Conservation (phyloP, 1,284 basidiomycete species). For the Peniophora sp. region DNA sequence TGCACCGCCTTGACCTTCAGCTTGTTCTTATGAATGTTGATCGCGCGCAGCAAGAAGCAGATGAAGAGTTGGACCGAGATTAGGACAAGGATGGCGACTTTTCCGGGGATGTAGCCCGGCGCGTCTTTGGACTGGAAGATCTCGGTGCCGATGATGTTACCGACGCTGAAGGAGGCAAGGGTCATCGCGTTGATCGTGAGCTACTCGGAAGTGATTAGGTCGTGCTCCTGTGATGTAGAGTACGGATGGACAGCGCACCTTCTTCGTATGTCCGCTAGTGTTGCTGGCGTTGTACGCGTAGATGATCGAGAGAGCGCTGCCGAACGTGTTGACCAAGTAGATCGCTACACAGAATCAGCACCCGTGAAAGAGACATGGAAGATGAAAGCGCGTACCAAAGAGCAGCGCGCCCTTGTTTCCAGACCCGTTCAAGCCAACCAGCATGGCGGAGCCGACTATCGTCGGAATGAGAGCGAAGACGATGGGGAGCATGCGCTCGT, state of each 20-base stretch:
- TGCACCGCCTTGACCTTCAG: conserved; percentile 37
- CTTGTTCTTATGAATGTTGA: conserved; percentile 48
- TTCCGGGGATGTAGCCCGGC: conserved; percentile 54
- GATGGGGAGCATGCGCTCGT: conserved; percentile 58
- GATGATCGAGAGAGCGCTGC: conserved; percentile 50
- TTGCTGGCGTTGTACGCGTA: conserved; percentile 65
- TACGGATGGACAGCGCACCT: conserved; percentile 23
- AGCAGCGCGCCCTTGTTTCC: conserved; percentile 45
- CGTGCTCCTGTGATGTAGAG: neutral
- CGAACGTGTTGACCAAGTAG: conserved; percentile 54
- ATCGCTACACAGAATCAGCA: conserved; percentile 25
- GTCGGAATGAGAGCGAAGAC: conserved; percentile 54
- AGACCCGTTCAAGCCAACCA: conserved; percentile 48
- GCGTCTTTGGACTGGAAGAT: conserved; percentile 59
- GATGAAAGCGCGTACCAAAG: conserved; percentile 35
- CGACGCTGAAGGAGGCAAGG: conserved; percentile 45
- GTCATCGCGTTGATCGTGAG: conserved; percentile 56
- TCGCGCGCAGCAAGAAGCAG: conserved; percentile 42
- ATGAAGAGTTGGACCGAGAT: conserved; percentile 44
- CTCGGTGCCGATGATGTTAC: conserved; percentile 55
- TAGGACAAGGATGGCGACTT: conserved; percentile 53
- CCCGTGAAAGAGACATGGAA: neutral
- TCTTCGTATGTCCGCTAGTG: conserved; percentile 62
- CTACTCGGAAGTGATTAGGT: conserved; percentile 13
- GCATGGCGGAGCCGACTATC: conserved; percentile 50